A percentile compares a stretch with the other conserved stretches of the same genome.
Conservation (phyloP, 371 early-diverging fungal species). For the Haplosporangium sp. region DNA sequence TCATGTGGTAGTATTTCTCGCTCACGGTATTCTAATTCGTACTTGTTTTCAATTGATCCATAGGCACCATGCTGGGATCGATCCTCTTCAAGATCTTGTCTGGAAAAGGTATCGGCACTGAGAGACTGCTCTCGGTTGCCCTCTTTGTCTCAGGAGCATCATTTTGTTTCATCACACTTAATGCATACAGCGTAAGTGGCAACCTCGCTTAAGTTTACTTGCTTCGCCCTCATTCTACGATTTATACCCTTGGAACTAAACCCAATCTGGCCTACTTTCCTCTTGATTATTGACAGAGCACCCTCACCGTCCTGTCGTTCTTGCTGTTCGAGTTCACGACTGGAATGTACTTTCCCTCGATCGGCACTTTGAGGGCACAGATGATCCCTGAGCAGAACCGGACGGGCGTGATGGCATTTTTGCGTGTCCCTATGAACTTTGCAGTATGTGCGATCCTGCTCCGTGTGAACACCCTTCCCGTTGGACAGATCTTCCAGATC, state of each 20-base stretch:
- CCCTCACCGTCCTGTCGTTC: slow-evolving; percentile 53
- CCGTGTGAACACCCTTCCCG: slow-evolving; percentile 60
- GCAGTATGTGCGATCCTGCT: slow-evolving; percentile 76
- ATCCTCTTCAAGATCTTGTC: slow-evolving; percentile 66
- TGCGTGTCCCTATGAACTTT: slow-evolving; percentile 83
- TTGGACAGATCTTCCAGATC: slow-evolving; percentile 58
- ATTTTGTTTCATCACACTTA: slow-evolving; percentile 43
- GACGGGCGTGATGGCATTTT: slow-evolving; percentile 79
- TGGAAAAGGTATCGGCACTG: slow-evolving; percentile 22
- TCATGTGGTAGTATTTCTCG: no score
- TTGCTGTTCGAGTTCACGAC: slow-evolving; percentile 75
- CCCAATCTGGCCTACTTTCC: neutral
- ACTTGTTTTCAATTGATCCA: neutral
- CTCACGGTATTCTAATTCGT: no score
- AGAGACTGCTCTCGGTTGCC: slow-evolving; percentile 36
- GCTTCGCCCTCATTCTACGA: no score
- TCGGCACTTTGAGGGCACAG: slow-evolving; percentile 74
- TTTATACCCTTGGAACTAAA: no score
- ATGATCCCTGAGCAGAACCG: slow-evolving; percentile 79
- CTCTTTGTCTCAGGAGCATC: slow-evolving; percentile 36
- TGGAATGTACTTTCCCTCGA: slow-evolving; percentile 82
- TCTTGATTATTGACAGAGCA: slow-evolving; percentile 9
- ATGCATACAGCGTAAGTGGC: slow-evolving; percentile 1
- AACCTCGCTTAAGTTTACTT: no score
- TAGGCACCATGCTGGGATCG: slow-evolving; percentile 74